These are phyloP conservation scores for Dendrobium chrysotoxum DNA, from an alignment of 106 monocot species.

Conservation along the genomic window DNA sequence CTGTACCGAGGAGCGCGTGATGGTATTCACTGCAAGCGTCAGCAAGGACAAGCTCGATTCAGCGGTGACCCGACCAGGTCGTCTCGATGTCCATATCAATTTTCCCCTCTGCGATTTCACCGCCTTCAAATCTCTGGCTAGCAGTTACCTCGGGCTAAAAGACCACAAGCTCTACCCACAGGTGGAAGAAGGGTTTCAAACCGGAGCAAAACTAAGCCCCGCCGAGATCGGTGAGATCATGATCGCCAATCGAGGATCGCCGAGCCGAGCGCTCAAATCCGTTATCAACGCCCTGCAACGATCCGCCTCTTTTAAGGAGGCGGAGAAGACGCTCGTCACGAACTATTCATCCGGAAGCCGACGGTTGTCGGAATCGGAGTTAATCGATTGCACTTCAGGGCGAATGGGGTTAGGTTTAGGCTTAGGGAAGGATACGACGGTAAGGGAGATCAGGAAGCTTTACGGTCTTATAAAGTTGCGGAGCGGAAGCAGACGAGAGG, in stretches of 20 bases:
- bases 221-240: conserved; percentile 75
- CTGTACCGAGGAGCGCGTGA: conserved; percentile 40
- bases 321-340: neutral
- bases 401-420: neutral
- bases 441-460: conserved; percentile 57
- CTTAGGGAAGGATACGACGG: conserved; percentile 15
- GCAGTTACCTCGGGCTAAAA: conserved; percentile 38
- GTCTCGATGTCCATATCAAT: conserved; percentile 61
- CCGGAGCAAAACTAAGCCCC: conserved; percentile 45
- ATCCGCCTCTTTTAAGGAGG: neutral
- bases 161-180: conserved; percentile 15
- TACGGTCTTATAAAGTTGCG: conserved; percentile 48
- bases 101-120: conserved; percentile 45
- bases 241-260: conserved; percentile 55
- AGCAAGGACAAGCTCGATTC: conserved; percentile 29
- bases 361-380: neutral
- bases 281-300: conserved; percentile 39
- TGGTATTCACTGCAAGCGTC: conserved; percentile 44
- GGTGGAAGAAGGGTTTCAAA: conserved; percentile 42
- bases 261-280: conserved; percentile 51
- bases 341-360: neutral
- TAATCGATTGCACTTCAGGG: neutral
- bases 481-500: conserved; percentile 31
- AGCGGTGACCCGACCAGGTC: conserved; percentile 37
- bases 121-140: conserved; percentile 49